Percentiles rank a stretch among this genome's conserved stretches.
Evolutionary conservation across 73 alveolate species (phyloP).

Genomic region (Stentor roeselii): DNA sequence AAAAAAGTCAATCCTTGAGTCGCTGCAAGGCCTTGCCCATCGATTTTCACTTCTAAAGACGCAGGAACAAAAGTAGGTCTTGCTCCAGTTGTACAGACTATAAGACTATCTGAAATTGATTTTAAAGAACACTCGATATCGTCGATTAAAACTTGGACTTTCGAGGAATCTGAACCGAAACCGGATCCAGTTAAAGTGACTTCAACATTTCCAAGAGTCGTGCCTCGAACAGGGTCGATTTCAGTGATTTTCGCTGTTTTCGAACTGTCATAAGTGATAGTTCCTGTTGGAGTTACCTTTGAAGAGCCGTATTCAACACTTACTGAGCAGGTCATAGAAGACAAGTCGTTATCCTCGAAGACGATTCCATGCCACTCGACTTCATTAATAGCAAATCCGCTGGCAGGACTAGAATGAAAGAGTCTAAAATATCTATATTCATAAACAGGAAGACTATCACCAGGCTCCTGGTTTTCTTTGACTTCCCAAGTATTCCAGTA

Average conservation of each 20-base stretch:
- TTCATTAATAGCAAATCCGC: neutral
- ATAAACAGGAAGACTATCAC: neutral
- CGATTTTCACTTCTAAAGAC: constrained; percentile 23
- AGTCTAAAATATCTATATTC: neutral
- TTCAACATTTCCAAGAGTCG: constrained; percentile 43
- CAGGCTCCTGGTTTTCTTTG: neutral
- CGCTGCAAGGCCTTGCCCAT: constrained; percentile 40
- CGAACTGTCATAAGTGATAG: constrained; percentile 38
- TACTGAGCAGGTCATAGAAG: neutral
- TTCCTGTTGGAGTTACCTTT: neutral
- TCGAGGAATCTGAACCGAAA: constrained; percentile 34
- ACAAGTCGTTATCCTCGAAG: neutral
- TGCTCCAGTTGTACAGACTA: constrained; percentile 48
- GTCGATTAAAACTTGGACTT: constrained; percentile 51
- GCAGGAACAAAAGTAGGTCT: constrained; percentile 36
- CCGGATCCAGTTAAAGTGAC: constrained; percentile 46
- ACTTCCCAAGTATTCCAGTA: neutral
- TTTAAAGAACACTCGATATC: constrained; percentile 47
- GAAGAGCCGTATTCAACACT: neutral
- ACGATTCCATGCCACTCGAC: neutral
- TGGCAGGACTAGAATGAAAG: neutral
- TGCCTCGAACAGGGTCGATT: constrained; percentile 43
- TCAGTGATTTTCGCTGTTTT: constrained; percentile 38
- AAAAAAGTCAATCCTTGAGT: constrained; percentile 43
- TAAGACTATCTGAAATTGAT: constrained; percentile 27